These are phyloP conservation scores for Clonostachys byssicola DNA, from an alignment of 2,329 filamentous ascomycete genomes.

Conservation along the genomic window DNA sequence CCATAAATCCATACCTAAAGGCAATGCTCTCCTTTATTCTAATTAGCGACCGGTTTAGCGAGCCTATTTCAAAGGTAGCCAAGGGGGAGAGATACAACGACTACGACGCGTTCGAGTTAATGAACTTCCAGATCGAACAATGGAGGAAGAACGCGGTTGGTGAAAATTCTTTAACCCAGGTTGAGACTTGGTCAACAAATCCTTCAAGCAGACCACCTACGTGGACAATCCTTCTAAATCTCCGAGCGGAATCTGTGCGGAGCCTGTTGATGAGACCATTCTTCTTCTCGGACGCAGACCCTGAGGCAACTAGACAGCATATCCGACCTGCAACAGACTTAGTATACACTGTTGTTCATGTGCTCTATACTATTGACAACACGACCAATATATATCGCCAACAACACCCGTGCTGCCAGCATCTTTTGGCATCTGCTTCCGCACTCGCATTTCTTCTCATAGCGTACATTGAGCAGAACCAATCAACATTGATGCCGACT, in stretches of 20 bases:
- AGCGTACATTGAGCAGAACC: slow-evolving; percentile 1
- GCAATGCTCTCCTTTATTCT: slow-evolving; percentile 10
- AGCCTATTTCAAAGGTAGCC: slow-evolving; percentile 6
- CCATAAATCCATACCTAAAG: slow-evolving; percentile 7
- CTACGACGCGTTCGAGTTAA: slow-evolving; percentile 16
- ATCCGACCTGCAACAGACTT: not conserved
- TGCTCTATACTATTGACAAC: slow-evolving; percentile 1
- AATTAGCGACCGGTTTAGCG: slow-evolving; percentile 12
- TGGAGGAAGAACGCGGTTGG: slow-evolving; percentile 15
- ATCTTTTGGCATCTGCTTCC: not conserved
- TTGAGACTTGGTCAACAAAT: not conserved
- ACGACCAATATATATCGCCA: slow-evolving; percentile 1
- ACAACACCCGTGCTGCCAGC: slow-evolving; percentile 2
- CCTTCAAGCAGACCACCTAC: not conserved
- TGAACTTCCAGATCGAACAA: slow-evolving; percentile 20
- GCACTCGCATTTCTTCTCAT: slow-evolving; percentile 3
- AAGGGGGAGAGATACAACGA: slow-evolving; percentile 10
- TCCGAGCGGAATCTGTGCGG: slow-evolving; percentile 2
- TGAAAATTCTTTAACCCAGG: not conserved
- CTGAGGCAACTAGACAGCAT: not conserved
- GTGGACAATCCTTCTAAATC: slow-evolving; percentile 1
- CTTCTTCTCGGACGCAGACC: slow-evolving; percentile 1
- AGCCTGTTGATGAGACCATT: slow-evolving; percentile 2
- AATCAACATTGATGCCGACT: not conserved
- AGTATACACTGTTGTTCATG: not conserved